Evolutionary conservation across 768 basidiomycete species (phyloP).

Genomic region (Hysterangium stoloniferum): DNA sequence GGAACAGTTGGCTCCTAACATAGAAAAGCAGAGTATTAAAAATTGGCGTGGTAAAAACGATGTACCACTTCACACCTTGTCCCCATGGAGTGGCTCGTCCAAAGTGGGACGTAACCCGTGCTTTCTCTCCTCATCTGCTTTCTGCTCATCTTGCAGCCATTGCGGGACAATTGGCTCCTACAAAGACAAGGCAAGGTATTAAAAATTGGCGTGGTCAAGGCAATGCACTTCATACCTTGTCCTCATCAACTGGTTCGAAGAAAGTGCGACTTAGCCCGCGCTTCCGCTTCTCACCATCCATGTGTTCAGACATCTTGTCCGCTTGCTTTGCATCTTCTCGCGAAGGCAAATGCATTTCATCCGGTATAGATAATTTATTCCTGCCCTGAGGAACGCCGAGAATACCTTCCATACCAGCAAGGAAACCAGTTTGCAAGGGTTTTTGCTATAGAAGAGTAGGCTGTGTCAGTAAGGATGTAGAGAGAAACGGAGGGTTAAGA

Average conservation of each 20-base stretch:
- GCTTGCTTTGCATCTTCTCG: slow-evolving; percentile 50
- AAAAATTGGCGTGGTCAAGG: neutral
- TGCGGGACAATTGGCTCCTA: slow-evolving; percentile 59
- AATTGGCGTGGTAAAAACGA: neutral
- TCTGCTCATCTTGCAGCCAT: slow-evolving; percentile 42
- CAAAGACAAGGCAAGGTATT: neutral
- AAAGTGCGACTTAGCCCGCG: slow-evolving; percentile 61
- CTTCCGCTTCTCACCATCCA: slow-evolving; percentile 42
- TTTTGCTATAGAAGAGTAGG: slow-evolving; percentile 28
- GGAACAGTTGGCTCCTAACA: slow-evolving; percentile 58
- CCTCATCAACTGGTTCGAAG: slow-evolving; percentile 74
- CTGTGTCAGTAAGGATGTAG: slow-evolving; percentile 7
- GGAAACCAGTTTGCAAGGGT: slow-evolving; percentile 72
- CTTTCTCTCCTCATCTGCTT: slow-evolving; percentile 29
- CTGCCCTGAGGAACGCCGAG: slow-evolving; percentile 43
- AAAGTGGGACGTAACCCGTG: slow-evolving; percentile 29
- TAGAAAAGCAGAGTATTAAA: slow-evolving; percentile 2
- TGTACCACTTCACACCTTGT: slow-evolving; percentile 10
- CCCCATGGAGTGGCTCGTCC: no score
- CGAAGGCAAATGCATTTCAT: neutral
- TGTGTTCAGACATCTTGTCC: slow-evolving; percentile 33
- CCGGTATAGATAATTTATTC: neutral
- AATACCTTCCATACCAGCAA: slow-evolving; percentile 69
- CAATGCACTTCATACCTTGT: slow-evolving; percentile 37
- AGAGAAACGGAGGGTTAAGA: slow-evolving; percentile 9